Conservation (phyloP, 1,139 yeast genomes). For the Petasospora fabianii region DNA sequence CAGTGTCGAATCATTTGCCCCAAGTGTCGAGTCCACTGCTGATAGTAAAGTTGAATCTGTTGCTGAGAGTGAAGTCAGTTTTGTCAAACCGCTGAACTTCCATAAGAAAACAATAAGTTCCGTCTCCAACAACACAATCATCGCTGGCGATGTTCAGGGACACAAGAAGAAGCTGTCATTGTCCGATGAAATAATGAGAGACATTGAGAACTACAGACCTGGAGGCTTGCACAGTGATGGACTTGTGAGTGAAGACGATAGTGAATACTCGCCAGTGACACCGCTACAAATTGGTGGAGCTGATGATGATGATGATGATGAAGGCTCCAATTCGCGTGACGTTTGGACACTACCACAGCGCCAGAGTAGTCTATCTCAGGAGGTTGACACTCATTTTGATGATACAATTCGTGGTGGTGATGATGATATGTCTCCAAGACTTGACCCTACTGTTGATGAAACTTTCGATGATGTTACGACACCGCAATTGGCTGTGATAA, state of each 20-base stretch:
- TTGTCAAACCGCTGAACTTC: constrained; percentile 19
- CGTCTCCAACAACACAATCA: constrained; percentile 11
- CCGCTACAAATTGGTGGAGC: constrained; percentile 12
- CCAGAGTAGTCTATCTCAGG: too few relatives aligned
- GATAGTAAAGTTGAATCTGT: constrained; percentile 1
- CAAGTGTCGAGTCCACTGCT: neutral
- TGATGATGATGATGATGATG: neutral
- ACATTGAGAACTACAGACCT: constrained; percentile 25
- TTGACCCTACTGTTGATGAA: neutral
- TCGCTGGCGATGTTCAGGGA: neutral
- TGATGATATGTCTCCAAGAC: neutral
- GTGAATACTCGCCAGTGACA: constrained; percentile 22
- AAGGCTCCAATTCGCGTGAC: neutral
- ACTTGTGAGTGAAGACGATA: constrained; percentile 8
- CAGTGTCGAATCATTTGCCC: constrained; percentile 7
- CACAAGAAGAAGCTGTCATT: constrained; percentile 25
- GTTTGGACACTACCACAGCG: too few relatives aligned
- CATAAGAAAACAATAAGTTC: constrained; percentile 23
- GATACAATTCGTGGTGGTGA: neutral
- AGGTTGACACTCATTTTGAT: too few relatives aligned
- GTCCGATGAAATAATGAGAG: constrained; percentile 27
- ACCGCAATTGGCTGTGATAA: neutral
- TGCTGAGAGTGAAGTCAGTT: neutral
- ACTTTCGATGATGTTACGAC: neutral
- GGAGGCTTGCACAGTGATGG: constrained; percentile 7